Percentiles rank a stretch among this genome's conserved stretches.
Conservation (phyloP, 495 filamentous ascomycete genomes). For the Articulospora tetracladia region DNA sequence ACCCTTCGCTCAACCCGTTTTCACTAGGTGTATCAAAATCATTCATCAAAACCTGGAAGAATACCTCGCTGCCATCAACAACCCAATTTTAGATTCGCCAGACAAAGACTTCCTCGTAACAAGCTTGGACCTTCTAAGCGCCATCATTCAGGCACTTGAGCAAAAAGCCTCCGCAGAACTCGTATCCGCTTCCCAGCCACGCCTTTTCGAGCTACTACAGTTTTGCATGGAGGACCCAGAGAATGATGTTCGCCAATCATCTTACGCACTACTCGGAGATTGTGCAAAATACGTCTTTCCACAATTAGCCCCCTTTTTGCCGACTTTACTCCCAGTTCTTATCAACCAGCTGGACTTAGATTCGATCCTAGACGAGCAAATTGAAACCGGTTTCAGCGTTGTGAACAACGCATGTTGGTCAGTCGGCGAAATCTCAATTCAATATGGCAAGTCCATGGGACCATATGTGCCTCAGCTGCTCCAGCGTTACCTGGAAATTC, state of each 20-base stretch:
- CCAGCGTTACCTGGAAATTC: conserved; percentile 68
- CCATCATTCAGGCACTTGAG: conserved; percentile 89
- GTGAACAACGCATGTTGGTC: conserved; percentile 99
- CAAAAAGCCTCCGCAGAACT: conserved; percentile 68
- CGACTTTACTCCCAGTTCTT: conserved; percentile 70
- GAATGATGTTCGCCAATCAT: conserved; percentile 93
- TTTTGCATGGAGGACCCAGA: conserved; percentile 92
- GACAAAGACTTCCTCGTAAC: conserved; percentile 98
- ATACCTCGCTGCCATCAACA: conserved; percentile 56
- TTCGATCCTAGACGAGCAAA: conserved; percentile 65
- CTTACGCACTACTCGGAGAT: conserved; percentile 92
- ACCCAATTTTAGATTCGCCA: conserved; percentile 68
- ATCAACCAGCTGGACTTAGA: conserved; percentile 84
- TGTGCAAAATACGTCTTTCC: conserved; percentile 93
- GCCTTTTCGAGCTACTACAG: conserved; percentile 83
- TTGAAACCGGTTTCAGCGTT: conserved; percentile 77
- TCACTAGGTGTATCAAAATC: conserved; percentile 80
- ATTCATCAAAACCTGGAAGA: conserved; percentile 88
- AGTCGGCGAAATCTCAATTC: conserved; percentile 87
- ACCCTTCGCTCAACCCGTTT: conserved; percentile 79
- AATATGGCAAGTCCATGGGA: conserved; percentile 64
- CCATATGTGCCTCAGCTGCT: conserved; percentile 78
- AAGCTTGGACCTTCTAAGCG: conserved; percentile 89
- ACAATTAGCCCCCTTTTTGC: conserved; percentile 71
- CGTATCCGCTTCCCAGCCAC: conserved; percentile 67